Percentiles rank a stretch among this genome's conserved stretches.
Conservation (phyloP, 352 stramenopile species). For the Globisporangium sylvaticum region DNA sequence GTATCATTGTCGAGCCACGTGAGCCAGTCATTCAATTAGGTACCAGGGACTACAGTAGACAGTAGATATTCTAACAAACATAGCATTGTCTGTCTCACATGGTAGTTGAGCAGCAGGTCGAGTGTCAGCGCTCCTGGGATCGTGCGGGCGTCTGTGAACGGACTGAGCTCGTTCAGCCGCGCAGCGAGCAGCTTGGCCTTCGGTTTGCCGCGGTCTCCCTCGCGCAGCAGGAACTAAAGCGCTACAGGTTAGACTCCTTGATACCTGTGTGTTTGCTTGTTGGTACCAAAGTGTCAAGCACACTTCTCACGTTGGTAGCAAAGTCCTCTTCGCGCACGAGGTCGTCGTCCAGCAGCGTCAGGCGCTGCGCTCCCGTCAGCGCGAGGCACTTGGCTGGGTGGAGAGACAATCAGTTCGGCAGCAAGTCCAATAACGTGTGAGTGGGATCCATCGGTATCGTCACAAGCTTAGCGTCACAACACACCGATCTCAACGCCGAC, state of each 20-base stretch:
- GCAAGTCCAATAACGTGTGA: background rate
- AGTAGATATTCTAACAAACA: background rate
- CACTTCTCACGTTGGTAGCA: slow-evolving; percentile 18
- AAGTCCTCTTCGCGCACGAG: slow-evolving; percentile 35
- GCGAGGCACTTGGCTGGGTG: slow-evolving; percentile 32
- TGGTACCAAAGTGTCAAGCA: slow-evolving; percentile 9
- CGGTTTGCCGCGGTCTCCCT: slow-evolving; percentile 25
- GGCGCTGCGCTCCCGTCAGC: slow-evolving; percentile 28
- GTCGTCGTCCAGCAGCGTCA: slow-evolving; percentile 46
- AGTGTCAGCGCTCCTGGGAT: slow-evolving; percentile 29
- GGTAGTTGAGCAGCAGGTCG: slow-evolving; percentile 40
- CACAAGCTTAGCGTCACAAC: background rate
- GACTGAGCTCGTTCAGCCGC: slow-evolving; percentile 23
- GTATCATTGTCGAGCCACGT: background rate
- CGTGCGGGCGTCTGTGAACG: slow-evolving; percentile 28
- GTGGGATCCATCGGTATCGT: background rate
- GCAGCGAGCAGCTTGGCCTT: slow-evolving; percentile 28
- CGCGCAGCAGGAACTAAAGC: slow-evolving; percentile 28
- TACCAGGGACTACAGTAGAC: background rate
- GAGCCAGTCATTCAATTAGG: background rate
- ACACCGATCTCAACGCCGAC: slow-evolving; percentile 43
- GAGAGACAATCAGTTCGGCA: background rate
- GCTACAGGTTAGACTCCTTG: background rate
- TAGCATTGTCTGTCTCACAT: slow-evolving; percentile 18
- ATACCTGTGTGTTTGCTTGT: background rate